Conservation (phyloP, 306 rosid genomes). For the Boehmeria nivea region DNA sequence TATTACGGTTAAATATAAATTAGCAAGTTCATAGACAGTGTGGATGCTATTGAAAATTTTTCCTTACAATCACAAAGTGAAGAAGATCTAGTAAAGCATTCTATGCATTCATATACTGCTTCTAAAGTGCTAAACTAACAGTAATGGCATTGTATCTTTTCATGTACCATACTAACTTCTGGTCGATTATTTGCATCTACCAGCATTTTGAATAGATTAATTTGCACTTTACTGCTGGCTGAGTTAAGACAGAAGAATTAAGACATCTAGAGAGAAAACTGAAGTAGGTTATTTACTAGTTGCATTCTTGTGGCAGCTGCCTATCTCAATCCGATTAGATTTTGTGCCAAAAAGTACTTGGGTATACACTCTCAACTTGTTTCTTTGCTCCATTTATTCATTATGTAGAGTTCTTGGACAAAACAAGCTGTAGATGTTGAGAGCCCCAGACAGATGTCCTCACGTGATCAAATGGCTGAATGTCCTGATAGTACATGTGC, state of each 20-base stretch:
- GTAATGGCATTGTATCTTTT: too few relatives aligned
- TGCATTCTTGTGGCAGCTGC: neutral
- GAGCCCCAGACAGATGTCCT: constrained; percentile 53
- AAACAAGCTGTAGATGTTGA: constrained; percentile 77
- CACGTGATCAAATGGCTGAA: constrained; percentile 47
- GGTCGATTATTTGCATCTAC: neutral
- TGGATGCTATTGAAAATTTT: too few relatives aligned
- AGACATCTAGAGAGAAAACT: neutral
- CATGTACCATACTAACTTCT: neutral
- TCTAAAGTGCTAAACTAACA: too few relatives aligned
- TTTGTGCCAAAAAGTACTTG: neutral
- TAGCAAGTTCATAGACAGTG: constrained; percentile 10
- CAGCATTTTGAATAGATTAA: too few relatives aligned
- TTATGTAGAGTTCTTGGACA: constrained; percentile 87
- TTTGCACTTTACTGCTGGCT: neutral
- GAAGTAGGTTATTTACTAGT: neutral
- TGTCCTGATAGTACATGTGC: constrained; percentile 84
- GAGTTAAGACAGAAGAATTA: neutral
- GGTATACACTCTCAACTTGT: neutral
- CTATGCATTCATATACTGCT: too few relatives aligned
- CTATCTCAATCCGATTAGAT: neutral
- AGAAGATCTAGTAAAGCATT: too few relatives aligned
- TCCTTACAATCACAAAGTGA: too few relatives aligned
- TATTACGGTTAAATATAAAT: constrained; percentile 19
- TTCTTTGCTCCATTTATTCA: neutral